Evolutionary conservation across 352 stramenopile species (phyloP), one percentile per base, ranked within the genome.

Genomic region (Phytophthora podocarpi): DNA sequence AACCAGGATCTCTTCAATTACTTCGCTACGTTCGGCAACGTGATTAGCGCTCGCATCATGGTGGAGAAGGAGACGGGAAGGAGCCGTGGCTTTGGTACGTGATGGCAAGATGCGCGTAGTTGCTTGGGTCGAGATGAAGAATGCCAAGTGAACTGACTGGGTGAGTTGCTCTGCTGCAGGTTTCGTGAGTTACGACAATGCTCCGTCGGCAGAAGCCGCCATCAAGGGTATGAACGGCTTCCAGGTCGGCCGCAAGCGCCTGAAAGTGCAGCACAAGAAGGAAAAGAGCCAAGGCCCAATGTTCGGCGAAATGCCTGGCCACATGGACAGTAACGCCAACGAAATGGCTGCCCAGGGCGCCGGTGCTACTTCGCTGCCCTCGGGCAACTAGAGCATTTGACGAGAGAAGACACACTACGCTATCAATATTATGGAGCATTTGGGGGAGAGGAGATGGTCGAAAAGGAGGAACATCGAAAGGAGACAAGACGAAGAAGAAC

Each of bases 1-100:
- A 98, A 99, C 79, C 77, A 94, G 71, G 95, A 98, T 82, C 93
- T 99, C 78, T 98, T 97, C 76, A 89, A 98, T 67, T 92, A 98
- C 76, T 99, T 99, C 80, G 81, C 74, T 64, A 89, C 87, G 28
- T 98, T 97, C 81, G 96, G 96, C 58, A 98, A 97, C 74, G 82
- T 99, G 51, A 89, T 99, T 64, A 98, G 88, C 70, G 96, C 96
- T 35, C 84, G 93, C 32, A 98, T 99, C 59, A 98, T 98, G 93
- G 93, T 98, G 46, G 95, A 99, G 85, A 97, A 97, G 70, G 93
- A 97, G 50, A 98, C 93, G 5, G 93, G 93, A 42, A 86, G 95
- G 79, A 97, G 91, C 80, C 93, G 94, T 70, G 96, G 96, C 32
- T 97, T 96, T 76, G 90, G 90, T 97, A 82, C 69, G 89, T 82